These are phyloP conservation scores for Scleroderma bovista DNA, from an alignment of 768 basidiomycete species.

Conservation along the genomic window DNA sequence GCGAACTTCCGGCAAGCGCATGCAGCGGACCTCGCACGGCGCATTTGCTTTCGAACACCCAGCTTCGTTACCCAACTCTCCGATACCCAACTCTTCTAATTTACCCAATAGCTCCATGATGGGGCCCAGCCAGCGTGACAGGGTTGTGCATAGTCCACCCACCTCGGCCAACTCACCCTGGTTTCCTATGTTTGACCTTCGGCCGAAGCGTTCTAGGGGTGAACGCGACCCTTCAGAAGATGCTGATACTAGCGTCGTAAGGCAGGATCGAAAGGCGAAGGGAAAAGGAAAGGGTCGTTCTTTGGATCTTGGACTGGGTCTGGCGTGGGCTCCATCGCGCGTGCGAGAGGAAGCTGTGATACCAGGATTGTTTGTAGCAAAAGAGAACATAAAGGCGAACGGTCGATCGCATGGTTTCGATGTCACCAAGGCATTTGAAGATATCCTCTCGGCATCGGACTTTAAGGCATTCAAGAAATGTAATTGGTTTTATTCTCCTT, in stretches of 20 bases:
- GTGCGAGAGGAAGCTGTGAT: conserved; percentile 64
- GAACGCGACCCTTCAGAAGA: conserved; percentile 24
- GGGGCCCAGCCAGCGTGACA: conserved; percentile 4
- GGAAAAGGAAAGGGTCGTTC: conserved; percentile 70
- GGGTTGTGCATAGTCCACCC: conserved; percentile 2
- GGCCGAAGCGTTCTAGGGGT: conserved; percentile 21
- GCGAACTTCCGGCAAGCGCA: conserved; percentile 42
- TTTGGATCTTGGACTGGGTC: conserved; percentile 61
- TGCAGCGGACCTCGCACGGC: conserved; percentile 44
- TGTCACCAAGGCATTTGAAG: conserved; percentile 35
- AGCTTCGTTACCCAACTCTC: conserved; percentile 44
- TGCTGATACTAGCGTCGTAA: conserved; percentile 9
- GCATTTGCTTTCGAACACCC: conserved; percentile 67
- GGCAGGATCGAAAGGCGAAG: conserved; percentile 22
- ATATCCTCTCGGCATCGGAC: conserved; percentile 29
- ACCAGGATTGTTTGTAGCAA: conserved; percentile 31
- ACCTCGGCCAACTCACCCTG: conserved; percentile 13
- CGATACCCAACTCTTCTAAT: conserved; percentile 15
- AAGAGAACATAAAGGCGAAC: conserved; percentile 22
- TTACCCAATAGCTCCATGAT: conserved; percentile 9
- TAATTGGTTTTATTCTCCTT: conserved; percentile 24
- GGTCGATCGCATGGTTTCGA: conserved; percentile 19
- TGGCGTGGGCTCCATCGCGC: conserved; percentile 67
- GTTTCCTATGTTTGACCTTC: conserved; percentile 29
- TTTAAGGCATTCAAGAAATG: conserved; percentile 55